Evolutionary conservation across 345 rosid species (phyloP).

Genomic region (Theobroma cacao): DNA sequence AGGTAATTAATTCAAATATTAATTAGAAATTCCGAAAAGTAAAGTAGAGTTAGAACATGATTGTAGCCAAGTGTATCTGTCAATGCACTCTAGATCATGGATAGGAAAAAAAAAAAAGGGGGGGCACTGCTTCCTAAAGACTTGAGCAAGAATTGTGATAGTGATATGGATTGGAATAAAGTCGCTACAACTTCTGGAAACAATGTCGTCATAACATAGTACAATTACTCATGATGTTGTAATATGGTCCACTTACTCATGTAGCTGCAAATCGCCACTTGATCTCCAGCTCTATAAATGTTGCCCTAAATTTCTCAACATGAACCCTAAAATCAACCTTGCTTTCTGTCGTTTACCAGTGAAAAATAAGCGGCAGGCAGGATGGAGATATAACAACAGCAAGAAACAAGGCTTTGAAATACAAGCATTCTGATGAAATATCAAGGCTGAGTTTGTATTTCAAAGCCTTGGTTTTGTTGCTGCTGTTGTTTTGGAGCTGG

Average conservation of each 20-base stretch:
- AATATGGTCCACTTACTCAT: background rate
- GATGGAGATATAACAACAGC: background rate
- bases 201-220: background rate
- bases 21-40: too few relatives aligned
- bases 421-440: background rate
- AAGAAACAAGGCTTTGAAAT: conserved; percentile 14
- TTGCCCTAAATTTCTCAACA: background rate
- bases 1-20: too few relatives aligned
- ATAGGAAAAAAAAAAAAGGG: too few relatives aligned
- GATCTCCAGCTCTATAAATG: background rate
- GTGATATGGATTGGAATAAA: background rate
- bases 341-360: background rate
- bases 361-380: background rate
- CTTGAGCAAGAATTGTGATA: too few relatives aligned
- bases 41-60: too few relatives aligned
- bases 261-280: background rate
- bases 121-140: too few relatives aligned
- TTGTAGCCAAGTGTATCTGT: too few relatives aligned
- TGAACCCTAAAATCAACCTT: background rate
- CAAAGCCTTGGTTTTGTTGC: conserved; percentile 19
- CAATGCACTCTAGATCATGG: too few relatives aligned
- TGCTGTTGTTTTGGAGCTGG: conserved; percentile 4
- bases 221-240: conserved; percentile 4
- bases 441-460: conserved; percentile 3
- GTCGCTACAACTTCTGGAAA: background rate